phyloP scores from a whole-genome alignment of 768 basidiomycete genomes.

The Trametes villosa region DNA sequence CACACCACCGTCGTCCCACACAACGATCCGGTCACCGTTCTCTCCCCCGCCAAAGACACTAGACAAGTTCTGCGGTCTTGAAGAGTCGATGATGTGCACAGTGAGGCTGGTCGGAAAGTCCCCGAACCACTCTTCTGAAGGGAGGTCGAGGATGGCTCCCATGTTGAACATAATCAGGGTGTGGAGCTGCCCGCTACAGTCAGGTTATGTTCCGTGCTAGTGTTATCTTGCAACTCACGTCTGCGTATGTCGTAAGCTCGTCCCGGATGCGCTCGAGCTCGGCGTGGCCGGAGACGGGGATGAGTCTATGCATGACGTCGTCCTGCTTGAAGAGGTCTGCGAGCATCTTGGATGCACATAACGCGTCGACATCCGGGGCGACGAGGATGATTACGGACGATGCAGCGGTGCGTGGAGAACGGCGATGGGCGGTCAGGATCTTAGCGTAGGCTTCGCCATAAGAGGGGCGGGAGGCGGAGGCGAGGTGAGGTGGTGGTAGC shows the following conservation, averaged over 20 bases:
- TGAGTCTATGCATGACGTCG: conserved; percentile 87
- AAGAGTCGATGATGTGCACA: conserved; percentile 94
- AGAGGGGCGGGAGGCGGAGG: conserved; percentile 59
- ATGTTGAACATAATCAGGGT: conserved; percentile 92
- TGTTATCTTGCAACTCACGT: conserved; percentile 50
- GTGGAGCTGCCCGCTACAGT: conserved; percentile 59
- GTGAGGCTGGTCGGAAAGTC: conserved; percentile 63
- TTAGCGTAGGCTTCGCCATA: conserved; percentile 75
- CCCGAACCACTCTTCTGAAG: conserved; percentile 76
- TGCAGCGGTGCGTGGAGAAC: conserved; percentile 75
- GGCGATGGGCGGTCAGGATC: conserved; percentile 73
- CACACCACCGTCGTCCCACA: conserved; percentile 93
- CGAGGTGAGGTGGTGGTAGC: conserved; percentile 72
- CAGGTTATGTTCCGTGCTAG: neutral
- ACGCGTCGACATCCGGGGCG: conserved; percentile 88
- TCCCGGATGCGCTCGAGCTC: conserved; percentile 71
- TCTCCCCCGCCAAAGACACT: conserved; percentile 80
- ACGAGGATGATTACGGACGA: conserved; percentile 86
- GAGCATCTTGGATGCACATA: conserved; percentile 91
- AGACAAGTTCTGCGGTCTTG: conserved; percentile 85
- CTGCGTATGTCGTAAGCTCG: conserved; percentile 65
- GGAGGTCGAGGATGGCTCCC: conserved; percentile 85
- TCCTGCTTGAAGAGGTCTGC: conserved; percentile 90
- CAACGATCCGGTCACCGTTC: conserved; percentile 71
- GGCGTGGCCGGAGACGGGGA: conserved; percentile 85